These are phyloP conservation scores for Thermothelomyces thermophilus DNA, from an alignment of 2,329 filamentous ascomycete species.

Conservation along the genomic window DNA sequence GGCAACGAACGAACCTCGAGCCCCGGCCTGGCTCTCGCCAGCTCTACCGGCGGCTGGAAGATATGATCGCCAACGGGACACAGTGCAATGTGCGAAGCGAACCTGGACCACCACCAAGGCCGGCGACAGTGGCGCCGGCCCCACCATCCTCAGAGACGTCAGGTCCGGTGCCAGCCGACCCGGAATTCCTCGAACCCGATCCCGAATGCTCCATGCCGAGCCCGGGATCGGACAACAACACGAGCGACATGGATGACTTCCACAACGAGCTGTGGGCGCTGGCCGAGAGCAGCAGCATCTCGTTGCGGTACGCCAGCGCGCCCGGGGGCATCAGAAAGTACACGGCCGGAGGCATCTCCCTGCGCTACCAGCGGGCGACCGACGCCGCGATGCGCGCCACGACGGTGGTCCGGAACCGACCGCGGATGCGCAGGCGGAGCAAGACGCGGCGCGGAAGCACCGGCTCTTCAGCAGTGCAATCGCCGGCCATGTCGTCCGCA, in stretches of 20 bases:
- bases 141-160: not conserved
- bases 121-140: not conserved
- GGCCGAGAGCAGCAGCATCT: constrained; percentile 7
- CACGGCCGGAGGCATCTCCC: constrained; percentile 19
- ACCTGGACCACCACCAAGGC: constrained; percentile 5
- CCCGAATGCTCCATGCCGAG: constrained; percentile 15
- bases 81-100: constrained; percentile 20
- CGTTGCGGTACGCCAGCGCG: constrained; percentile 19
- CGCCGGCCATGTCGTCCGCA: constrained; percentile 18
- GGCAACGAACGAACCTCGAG: constrained; percentile 3
- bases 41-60: constrained; percentile 12
- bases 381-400: constrained; percentile 30
- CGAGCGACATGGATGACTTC: not conserved
- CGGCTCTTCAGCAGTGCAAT: constrained; percentile 17
- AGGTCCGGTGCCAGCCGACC: not conserved
- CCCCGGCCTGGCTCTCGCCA: constrained; percentile 1
- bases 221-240: constrained; percentile 11
- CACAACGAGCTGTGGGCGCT: not conserved
- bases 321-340: constrained; percentile 24
- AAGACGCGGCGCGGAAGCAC: constrained; percentile 19
- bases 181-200: constrained; percentile 14
- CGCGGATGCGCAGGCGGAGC: constrained; percentile 31
- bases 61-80: constrained; percentile 16
- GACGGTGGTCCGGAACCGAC: constrained; percentile 30
- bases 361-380: constrained; percentile 27